Conservation (phyloP, 208 protist species). For the Angomonas deanei region DNA sequence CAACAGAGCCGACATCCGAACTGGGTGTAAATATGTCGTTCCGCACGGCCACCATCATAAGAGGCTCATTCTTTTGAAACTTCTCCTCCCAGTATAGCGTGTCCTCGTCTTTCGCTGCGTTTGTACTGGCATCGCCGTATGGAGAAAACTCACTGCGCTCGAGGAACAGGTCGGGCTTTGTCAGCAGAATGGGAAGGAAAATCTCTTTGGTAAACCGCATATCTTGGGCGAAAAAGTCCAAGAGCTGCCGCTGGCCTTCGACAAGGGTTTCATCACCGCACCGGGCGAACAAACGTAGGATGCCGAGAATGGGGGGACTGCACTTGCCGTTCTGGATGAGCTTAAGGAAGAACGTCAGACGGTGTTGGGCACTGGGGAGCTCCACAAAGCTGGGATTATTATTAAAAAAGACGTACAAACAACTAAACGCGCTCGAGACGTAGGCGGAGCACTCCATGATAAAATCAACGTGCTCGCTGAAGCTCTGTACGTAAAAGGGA, state of each 20-base stretch:
- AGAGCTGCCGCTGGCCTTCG: conserved; percentile 31
- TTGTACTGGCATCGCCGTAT: background rate
- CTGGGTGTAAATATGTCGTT: conserved; percentile 20
- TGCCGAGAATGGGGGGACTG: conserved; percentile 19
- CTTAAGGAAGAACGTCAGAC: conserved; percentile 27
- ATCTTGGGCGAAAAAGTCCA: conserved; percentile 21
- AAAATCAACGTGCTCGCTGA: conserved; percentile 32
- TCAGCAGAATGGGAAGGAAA: conserved; percentile 16
- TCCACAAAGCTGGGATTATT: conserved; percentile 38
- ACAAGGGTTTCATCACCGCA: conserved; percentile 39
- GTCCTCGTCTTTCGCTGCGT: background rate
- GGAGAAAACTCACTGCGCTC: background rate
- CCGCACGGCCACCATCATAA: conserved; percentile 23
- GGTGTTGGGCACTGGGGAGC: conserved; percentile 24
- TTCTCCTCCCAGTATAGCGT: conserved; percentile 2
- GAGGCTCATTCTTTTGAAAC: background rate
- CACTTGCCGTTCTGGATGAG: conserved; percentile 19
- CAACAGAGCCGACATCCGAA: background rate
- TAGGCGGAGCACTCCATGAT: conserved; percentile 29
- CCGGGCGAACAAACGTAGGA: conserved; percentile 28
- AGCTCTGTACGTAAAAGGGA: conserved; percentile 18
- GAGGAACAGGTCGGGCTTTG: background rate
- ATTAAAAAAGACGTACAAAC: conserved; percentile 24
- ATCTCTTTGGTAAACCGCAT: conserved; percentile 11
- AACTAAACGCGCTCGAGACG: conserved; percentile 26